A percentile compares a stretch with the other conserved stretches of the same genome.
These are phyloP conservation scores for Talaromyces pinophilus DNA, from an alignment of 2,329 filamentous ascomycete genomes.

Conservation along the genomic window DNA sequence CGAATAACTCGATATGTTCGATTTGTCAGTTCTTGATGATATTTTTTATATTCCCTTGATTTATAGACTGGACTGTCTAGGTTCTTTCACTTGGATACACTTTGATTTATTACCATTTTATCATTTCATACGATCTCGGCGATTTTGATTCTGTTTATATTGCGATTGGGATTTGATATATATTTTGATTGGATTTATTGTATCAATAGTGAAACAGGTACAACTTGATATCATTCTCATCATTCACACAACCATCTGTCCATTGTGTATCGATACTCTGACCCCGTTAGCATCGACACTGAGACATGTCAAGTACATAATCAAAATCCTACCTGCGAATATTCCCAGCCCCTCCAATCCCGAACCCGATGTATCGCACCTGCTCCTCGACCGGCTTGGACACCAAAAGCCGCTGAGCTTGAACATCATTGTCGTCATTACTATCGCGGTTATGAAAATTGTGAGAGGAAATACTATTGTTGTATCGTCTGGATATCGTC, in stretches of 20 bases:
- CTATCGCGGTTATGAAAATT: background rate
- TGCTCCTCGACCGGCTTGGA: background rate
- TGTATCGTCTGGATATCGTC: background rate
- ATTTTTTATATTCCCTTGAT: background rate
- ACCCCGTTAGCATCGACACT: background rate
- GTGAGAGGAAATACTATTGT: background rate
- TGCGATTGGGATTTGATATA: background rate
- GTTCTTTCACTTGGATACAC: background rate
- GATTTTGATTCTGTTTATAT: constrained; percentile 5
- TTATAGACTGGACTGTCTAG: background rate
- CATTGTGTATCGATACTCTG: background rate
- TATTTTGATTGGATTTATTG: background rate
- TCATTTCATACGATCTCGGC: background rate
- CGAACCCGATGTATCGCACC: constrained; percentile 13
- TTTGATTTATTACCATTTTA: background rate
- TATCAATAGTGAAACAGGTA: constrained; percentile 4
- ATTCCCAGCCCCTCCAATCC: constrained; percentile 12
- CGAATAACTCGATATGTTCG: background rate
- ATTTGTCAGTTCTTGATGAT: background rate
- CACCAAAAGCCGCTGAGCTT: background rate
- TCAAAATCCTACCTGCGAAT: constrained; percentile 1
- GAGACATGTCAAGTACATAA: background rate
- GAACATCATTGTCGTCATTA: background rate
- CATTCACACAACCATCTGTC: background rate
- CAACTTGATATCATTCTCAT: background rate